Conservation (phyloP, 495 filamentous ascomycete species). For the Penicillium argentinense region DNA sequence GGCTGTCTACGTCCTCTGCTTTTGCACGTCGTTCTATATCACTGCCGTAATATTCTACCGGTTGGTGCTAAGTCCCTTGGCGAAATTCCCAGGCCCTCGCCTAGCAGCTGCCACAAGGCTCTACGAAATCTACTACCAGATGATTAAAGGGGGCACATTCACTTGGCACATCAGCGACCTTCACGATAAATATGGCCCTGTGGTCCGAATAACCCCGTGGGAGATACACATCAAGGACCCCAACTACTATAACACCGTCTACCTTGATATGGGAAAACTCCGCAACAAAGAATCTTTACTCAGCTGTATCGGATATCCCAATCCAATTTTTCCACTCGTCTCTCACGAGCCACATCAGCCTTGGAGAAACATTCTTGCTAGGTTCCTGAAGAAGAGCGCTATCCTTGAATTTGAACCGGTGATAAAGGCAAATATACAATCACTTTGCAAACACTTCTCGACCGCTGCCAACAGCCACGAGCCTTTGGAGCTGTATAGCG, state of each 20-base stretch:
- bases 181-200: slow-evolving; percentile 44
- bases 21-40: too few species aligned
- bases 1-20: too few species aligned
- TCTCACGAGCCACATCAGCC: slow-evolving; percentile 39
- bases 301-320: slow-evolving; percentile 5
- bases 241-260: slow-evolving; percentile 28
- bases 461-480: slow-evolving; percentile 2
- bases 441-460: slow-evolving; percentile 11
- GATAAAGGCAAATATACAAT: slow-evolving; percentile 27
- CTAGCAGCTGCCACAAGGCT: slow-evolving; percentile 46
- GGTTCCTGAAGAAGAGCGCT: slow-evolving; percentile 41
- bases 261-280: slow-evolving; percentile 22
- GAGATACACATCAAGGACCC: slow-evolving; percentile 37
- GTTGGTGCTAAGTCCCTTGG: slow-evolving; percentile 40
- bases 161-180: slow-evolving; percentile 40
- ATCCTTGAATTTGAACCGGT: slow-evolving; percentile 35
- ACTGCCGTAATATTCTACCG: slow-evolving; percentile 33
- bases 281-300: slow-evolving; percentile 23
- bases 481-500: slow-evolving; percentile 37
- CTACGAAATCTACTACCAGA: slow-evolving; percentile 50
- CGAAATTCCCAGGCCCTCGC: slow-evolving; percentile 44
- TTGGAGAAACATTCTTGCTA: slow-evolving; percentile 35
- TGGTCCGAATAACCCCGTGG: slow-evolving; percentile 30
- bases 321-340: slow-evolving; percentile 30
- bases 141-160: slow-evolving; percentile 43